Percentiles rank a stretch among this genome's conserved stretches.
Evolutionary conservation across 73 alveolate genomes (phyloP).

Genomic region (Paramecium sexaurelia): DNA sequence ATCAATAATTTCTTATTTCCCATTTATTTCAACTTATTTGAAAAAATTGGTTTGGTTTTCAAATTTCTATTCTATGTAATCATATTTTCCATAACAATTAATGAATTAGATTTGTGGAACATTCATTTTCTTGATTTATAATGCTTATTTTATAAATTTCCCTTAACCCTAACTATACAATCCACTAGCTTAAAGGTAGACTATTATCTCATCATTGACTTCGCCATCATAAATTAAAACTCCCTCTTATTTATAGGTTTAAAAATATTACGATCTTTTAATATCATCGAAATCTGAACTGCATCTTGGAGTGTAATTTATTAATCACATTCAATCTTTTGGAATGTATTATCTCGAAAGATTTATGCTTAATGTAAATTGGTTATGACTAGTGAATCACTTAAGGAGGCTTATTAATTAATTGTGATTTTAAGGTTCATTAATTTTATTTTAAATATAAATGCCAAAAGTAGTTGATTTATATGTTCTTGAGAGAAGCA

Average conservation of each 20-base stretch:
- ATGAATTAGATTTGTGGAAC: neutral
- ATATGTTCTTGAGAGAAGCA: conserved; percentile 75
- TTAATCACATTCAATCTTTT: neutral
- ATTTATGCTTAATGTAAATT: neutral
- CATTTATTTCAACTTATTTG: neutral
- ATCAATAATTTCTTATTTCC: conserved; percentile 71
- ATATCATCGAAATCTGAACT: neutral
- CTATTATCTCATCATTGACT: neutral
- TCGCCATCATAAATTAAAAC: neutral
- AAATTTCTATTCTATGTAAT: conserved; percentile 30
- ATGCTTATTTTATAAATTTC: neutral
- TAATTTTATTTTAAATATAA: neutral
- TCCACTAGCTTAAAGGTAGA: neutral
- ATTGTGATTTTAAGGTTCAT: conserved; percentile 11
- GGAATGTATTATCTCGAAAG: neutral
- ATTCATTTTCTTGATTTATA: neutral
- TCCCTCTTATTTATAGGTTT: neutral
- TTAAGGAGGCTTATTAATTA: neutral
- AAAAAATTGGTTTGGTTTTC: neutral
- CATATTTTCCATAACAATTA: conserved; percentile 41
- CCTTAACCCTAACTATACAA: neutral
- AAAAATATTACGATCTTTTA: neutral
- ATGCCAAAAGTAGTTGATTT: conserved; percentile 74
- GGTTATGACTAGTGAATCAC: neutral
- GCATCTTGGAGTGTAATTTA: neutral